A percentile compares a stretch with the other conserved stretches of the same genome.
Evolutionary conservation across 176 grass and related monocot genomes (phyloP).

Genomic region (Eleusine indica): DNA sequence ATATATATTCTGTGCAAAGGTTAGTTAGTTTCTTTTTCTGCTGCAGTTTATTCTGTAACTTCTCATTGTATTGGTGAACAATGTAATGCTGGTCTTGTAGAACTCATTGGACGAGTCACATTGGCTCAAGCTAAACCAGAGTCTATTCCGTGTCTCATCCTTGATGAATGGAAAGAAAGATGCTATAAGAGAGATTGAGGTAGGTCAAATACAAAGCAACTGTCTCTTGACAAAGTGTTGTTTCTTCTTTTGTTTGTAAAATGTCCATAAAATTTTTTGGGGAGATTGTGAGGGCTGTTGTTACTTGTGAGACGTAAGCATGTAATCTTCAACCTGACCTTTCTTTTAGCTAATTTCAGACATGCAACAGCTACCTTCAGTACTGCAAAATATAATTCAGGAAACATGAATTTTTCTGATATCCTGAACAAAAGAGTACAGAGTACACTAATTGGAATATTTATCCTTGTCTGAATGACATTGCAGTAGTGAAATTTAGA

Average conservation of each 20-base stretch:
- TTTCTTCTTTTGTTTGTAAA: not conserved
- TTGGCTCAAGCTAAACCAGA: slow-evolving; percentile 81
- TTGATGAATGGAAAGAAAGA: slow-evolving; percentile 94
- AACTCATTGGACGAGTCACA: slow-evolving; percentile 77
- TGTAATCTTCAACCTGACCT: not conserved
- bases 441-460: not conserved
- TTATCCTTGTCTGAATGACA: not conserved
- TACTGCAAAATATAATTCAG: slow-evolving; percentile 22
- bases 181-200: slow-evolving; percentile 90
- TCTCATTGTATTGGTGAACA: not conserved
- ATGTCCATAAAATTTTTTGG: slow-evolving; percentile 5
- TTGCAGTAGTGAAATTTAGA: not conserved
- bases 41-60: slow-evolving; percentile 28
- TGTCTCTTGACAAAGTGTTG: slow-evolving; percentile 5
- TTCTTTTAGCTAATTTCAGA: slow-evolving; percentile 25
- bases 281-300: slow-evolving; percentile 23
- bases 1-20: slow-evolving; percentile 98
- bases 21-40: slow-evolving; percentile 41
- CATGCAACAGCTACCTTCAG: slow-evolving; percentile 18
- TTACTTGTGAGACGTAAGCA: not conserved
- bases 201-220: slow-evolving; percentile 38
- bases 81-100: slow-evolving; percentile 51
- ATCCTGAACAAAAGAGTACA: not conserved
- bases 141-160: slow-evolving; percentile 81
- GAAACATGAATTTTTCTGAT: not conserved